These are phyloP conservation scores for Albugo candida DNA, from an alignment of 352 stramenopile species.

Conservation along the genomic window DNA sequence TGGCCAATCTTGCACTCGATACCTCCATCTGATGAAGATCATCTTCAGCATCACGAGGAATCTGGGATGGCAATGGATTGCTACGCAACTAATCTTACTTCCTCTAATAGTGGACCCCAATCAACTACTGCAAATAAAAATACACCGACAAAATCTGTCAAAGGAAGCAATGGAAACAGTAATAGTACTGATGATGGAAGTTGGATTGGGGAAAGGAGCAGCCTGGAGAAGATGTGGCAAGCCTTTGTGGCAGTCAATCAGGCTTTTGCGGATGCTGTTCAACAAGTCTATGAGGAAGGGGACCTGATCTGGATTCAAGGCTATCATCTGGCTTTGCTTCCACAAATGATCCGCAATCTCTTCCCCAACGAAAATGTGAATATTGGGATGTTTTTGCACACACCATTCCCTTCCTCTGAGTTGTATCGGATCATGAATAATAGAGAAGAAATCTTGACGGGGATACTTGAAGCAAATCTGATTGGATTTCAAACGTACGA, in stretches of 20 bases:
- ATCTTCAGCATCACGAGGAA: conserved; percentile 33
- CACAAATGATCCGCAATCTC: conserved; percentile 76
- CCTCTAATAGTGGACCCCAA: conserved; percentile 3
- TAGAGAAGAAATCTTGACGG: conserved; percentile 70
- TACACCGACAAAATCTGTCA: too few species aligned
- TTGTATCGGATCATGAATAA: conserved; percentile 81
- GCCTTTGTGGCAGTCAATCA: conserved; percentile 79
- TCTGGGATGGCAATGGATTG: conserved; percentile 5
- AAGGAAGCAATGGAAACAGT: conserved; percentile 26
- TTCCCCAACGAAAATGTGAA: conserved; percentile 81
- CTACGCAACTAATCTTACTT: conserved; percentile 8
- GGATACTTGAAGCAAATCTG: conserved; percentile 75
- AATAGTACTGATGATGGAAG: too few species aligned
- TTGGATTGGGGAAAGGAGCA: too few species aligned
- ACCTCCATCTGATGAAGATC: conserved; percentile 56
- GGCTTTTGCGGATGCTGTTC: conserved; percentile 69
- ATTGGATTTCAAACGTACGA: conserved; percentile 84
- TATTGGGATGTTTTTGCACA: conserved; percentile 81
- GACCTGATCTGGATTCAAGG: conserved; percentile 83
- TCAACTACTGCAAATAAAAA: conserved; percentile 1
- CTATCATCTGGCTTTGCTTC: conserved; percentile 79
- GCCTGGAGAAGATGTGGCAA: conserved; percentile 75
- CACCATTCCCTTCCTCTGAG: conserved; percentile 78
- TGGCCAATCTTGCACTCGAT: conserved; percentile 83
- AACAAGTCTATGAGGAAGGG: conserved; percentile 75